Percentiles rank a stretch among this genome's conserved stretches.
Evolutionary conservation across 768 basidiomycete genomes (phyloP).

Genomic region (Tulasnella calospora): DNA sequence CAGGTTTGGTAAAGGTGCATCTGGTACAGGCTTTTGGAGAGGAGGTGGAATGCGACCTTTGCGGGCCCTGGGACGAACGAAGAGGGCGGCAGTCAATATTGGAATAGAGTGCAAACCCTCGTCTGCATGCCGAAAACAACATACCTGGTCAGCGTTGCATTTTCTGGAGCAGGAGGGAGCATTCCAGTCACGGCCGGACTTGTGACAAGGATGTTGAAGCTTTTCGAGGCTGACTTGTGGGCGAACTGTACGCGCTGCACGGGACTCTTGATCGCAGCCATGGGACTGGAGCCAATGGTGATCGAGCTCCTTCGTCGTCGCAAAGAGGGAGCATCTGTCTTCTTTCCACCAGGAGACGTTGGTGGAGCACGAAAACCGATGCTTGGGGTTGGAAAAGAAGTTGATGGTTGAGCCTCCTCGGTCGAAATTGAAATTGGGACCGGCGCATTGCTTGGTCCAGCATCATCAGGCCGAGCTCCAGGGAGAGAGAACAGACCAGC

Average conservation of each 20-base stretch:
- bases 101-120: background rate
- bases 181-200: background rate
- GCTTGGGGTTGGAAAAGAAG: background rate
- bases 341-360: conserved; percentile 2
- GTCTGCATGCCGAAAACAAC: background rate
- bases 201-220: background rate
- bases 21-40: conserved; percentile 16
- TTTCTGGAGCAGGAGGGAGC: background rate
- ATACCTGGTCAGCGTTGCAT: background rate
- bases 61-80: background rate
- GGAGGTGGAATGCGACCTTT: conserved; percentile 11
- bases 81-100: background rate
- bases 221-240: conserved; percentile 5
- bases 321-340: background rate
- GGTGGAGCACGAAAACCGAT: conserved; percentile 15
- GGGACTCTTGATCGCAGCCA: conserved; percentile 22
- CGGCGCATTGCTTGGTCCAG: background rate
- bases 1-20: conserved; percentile 1
- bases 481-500: conserved; percentile 17
- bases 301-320: conserved; percentile 16
- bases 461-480: background rate
- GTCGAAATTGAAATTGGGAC: conserved; percentile 4
- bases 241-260: conserved; percentile 18
- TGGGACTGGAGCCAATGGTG: conserved; percentile 16
- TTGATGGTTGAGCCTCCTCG: background rate